Conservation (phyloP, 2,329 filamentous ascomycete species). For the Talaromyces pinophilus region DNA sequence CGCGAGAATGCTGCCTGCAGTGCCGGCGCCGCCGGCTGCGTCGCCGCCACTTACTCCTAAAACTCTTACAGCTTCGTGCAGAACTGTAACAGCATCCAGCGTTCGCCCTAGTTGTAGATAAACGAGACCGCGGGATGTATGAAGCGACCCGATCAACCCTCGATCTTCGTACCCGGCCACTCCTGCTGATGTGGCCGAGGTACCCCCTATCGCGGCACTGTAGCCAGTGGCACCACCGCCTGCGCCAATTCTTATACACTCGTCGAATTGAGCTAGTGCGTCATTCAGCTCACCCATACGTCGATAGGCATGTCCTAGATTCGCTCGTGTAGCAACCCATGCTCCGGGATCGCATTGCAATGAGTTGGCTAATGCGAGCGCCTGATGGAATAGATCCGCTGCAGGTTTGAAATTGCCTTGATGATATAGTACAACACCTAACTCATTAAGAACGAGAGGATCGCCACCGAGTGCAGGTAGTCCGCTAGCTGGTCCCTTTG, state of each 20-base stretch:
- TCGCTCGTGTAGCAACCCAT: conserved; percentile 81
- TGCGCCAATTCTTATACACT: conserved; percentile 75
- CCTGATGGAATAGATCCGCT: conserved; percentile 72
- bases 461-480: conserved; percentile 55
- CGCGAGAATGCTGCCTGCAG: conserved; percentile 49
- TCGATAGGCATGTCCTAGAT: conserved; percentile 84
- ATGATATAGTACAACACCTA: conserved; percentile 94
- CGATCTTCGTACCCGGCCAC: conserved; percentile 52
- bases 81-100: conserved; percentile 74
- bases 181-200: conserved; percentile 39
- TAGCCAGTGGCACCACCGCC: conserved; percentile 79
- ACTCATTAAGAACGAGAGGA: conserved; percentile 88
- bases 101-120: conserved; percentile 73
- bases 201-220: conserved; percentile 59
- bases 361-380: conserved; percentile 74
- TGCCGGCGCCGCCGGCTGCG: conserved; percentile 49
- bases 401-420: conserved; percentile 77
- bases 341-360: conserved; percentile 80
- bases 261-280: conserved; percentile 79
- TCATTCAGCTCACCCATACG: conserved; percentile 68
- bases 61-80: conserved; percentile 69
- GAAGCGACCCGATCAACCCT: conserved; percentile 48
- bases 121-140: conserved; percentile 69
- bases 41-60: conserved; percentile 49
- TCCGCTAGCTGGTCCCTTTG: conserved; percentile 28